Base-by-base conservation (phyloP, 2,329 filamentous ascomycete species). In the Pyrenophora tritici-repentis region DNA sequence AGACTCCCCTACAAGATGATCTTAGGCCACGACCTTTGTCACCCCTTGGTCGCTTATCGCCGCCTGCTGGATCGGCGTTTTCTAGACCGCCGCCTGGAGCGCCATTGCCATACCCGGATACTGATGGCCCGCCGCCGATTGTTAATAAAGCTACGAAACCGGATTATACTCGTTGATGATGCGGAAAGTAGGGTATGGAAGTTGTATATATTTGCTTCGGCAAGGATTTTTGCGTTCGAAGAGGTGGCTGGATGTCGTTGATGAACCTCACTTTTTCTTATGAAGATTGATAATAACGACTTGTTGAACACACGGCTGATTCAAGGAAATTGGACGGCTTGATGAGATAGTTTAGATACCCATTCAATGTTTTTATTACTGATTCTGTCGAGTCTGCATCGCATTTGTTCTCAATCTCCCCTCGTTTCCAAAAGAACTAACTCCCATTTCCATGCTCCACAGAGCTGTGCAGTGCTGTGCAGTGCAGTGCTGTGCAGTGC, bases 91-190 rank as follows among this genome's bases (percentile, higher is more conserved):
- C 71, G 7, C 64, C 63, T 3, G 70, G 70, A 4, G 63, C 66
- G 1, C 71, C 77, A 7, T 81, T 90, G 29, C 91, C 91, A 1
- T 97, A 97, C 71, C 93, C 93, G 0, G 75, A 90, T 40, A 86
- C 86, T 38, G 88, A 95, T 65, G 89, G 88, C 20, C 87, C 88
- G 22, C 92, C 93, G 14, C 93, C 93, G 3, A 79, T 83, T 6
- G 91, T 95, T 6, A 95, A 96, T 65, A 89, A 91, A 82, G 86
- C 88, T 37, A 85, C 87, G 61, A 97, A 97, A 73, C 93, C 93
- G 1, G 87, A 89, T 41, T 90, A 65, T 31, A 59, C 59, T 37
- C 60, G 66, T 20, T 70, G 44, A 56, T 22, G 31, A 22, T 22
- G 20, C 20, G n/a, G 18, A 24, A 38, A 10, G 9, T 22, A 5